Evolutionary conservation across 129 eudicot species (phyloP), one percentile per base, ranked within the genome.

Genomic region (Deinandra increscens): DNA sequence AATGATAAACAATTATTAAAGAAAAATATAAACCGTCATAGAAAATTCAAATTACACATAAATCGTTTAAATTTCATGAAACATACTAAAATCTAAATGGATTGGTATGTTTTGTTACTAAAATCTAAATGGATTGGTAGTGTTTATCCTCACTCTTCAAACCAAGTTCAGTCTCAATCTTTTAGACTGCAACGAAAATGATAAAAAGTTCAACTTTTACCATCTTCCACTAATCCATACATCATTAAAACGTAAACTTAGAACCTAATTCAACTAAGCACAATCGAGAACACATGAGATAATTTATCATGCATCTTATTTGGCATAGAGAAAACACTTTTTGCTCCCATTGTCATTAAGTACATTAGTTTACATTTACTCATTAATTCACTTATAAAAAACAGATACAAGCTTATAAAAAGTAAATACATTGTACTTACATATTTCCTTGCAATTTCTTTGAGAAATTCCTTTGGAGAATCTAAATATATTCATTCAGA

Each of bases 391-490:
- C 60, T 45, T 41, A 53, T 15, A 75, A 38, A 75, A 59, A 44
- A 9, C 50, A 38, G 23, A 75, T 19, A 20, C 68, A 46, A 34
- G 6, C 46, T 42, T 43, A 63, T 15, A 60, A 43, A 71, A 10
- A n/a, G n/a, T n/a, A 76, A 31, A 61, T 39, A 55, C 31, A 62
- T 69, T 44, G 22, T 33, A 77, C 91, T 86, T 79, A 78, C 90
- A 73, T 46, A 75, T 62, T 69, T 84, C 41, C 70, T 78, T 55
- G 75, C 84, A 59, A 87, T 81, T 76, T 84, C 88, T 80, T 66
- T 68, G 37, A 90, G 83, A 53, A 90, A 90, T 66, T 74, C 82
- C 49, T 84, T 68, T 11, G 94, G 91, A 55, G 56, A 76, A 74
- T 89, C 94, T 74, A 89, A 44, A n/a, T n/a, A 68, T 75, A 82